phyloP scores from a whole-genome alignment of 768 basidiomycete genomes.

The Boletus rubroflammeus region DNA sequence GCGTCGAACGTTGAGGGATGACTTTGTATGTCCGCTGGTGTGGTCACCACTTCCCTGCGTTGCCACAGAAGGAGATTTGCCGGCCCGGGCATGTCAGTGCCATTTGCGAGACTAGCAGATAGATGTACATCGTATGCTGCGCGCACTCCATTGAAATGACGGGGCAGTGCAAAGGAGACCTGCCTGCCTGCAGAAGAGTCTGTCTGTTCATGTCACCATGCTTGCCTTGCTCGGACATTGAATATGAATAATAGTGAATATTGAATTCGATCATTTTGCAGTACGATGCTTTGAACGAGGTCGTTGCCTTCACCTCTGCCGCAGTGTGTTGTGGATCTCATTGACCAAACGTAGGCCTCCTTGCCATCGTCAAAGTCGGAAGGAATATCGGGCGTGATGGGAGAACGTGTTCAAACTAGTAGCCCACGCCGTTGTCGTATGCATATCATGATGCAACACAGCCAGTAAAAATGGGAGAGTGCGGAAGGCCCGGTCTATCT shows the following conservation, averaged over 20 bases:
- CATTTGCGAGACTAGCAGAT: background rate
- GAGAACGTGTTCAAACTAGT: background rate
- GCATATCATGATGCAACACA: conserved; percentile 2
- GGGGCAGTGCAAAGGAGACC: background rate
- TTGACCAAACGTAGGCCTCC: background rate
- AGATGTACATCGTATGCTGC: background rate
- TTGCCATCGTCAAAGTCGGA: background rate
- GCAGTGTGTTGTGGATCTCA: background rate
- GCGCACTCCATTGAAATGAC: background rate
- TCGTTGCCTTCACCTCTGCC: background rate
- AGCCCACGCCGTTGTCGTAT: conserved; percentile 6
- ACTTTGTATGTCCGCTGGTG: background rate
- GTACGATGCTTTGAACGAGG: background rate
- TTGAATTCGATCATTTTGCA: background rate
- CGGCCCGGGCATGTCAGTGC: background rate
- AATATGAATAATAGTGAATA: background rate
- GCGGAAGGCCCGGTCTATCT: conserved; percentile 1
- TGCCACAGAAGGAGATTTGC: conserved; percentile 4
- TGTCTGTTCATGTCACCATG: background rate
- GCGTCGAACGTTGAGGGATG: background rate
- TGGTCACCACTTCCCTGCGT: conserved; percentile 1
- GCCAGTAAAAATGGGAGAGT: background rate
- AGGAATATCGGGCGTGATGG: background rate
- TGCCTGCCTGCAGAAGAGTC: background rate
- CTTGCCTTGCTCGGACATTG: conserved; percentile 4